Conservation (phyloP, 2,329 filamentous ascomycete genomes). For the Lachnellula occidentalis region DNA sequence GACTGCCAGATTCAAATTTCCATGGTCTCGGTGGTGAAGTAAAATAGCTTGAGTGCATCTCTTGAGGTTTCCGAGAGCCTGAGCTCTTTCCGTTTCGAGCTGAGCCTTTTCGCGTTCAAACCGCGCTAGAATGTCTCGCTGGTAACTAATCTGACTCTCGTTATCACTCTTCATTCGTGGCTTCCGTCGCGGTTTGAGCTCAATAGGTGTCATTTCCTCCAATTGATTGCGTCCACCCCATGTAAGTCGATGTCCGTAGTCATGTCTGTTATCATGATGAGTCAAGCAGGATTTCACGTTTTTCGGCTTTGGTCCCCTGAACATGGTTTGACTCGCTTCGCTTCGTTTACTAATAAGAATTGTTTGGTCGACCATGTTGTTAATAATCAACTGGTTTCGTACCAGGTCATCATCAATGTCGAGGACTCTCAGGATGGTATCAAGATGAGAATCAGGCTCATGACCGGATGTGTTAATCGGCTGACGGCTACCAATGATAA, state of each 20-base stretch:
- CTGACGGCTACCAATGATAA: conserved; percentile 58
- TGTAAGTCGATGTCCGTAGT: conserved; percentile 55
- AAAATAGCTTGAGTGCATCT: conserved; percentile 43
- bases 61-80: conserved; percentile 42
- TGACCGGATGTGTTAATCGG: conserved; percentile 55
- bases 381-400: conserved; percentile 77
- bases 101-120: conserved; percentile 50
- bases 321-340: conserved; percentile 66
- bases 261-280: conserved; percentile 54
- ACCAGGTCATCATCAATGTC: conserved; percentile 77
- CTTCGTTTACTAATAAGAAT: conserved; percentile 66
- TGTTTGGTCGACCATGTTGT: conserved; percentile 74
- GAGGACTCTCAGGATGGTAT: conserved; percentile 75
- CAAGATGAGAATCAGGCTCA: conserved; percentile 67
- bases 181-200: conserved; percentile 21
- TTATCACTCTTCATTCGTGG: conserved; percentile 78
- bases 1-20: conserved; percentile 47
- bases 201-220: conserved; percentile 45
- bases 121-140: conserved; percentile 45
- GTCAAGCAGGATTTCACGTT: conserved; percentile 73
- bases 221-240: conserved; percentile 37
- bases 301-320: conserved; percentile 48
- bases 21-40: conserved; percentile 42
- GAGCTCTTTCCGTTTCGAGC: conserved; percentile 32
- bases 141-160: conserved; percentile 56